phyloP scores from a whole-genome alignment of 108 stramenopile species.

The Seminavis robusta region DNA sequence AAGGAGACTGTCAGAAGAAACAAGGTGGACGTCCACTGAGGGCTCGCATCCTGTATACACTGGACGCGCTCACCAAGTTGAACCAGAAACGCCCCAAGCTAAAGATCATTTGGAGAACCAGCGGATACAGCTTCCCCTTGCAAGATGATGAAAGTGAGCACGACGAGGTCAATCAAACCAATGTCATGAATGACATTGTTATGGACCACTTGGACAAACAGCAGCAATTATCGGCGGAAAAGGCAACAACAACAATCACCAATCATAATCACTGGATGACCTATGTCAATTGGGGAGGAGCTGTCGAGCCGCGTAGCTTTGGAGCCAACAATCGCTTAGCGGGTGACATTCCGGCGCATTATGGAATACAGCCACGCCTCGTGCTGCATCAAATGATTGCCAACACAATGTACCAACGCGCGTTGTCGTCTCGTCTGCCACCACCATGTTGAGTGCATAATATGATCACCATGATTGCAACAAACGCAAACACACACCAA shows the following conservation, averaged over 20 bases:
- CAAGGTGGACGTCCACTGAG: too few species aligned
- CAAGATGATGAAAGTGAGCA: neutral
- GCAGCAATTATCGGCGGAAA: neutral
- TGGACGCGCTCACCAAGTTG: too few species aligned
- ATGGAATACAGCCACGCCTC: conserved; percentile 20
- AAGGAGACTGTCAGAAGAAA: too few species aligned
- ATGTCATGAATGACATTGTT: too few species aligned
- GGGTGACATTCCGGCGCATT: conserved; percentile 20
- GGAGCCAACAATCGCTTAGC: conserved; percentile 7
- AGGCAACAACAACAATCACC: too few species aligned
- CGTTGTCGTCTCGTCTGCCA: too few species aligned
- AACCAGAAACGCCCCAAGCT: neutral
- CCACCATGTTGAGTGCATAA: too few species aligned
- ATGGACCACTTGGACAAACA: neutral
- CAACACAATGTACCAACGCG: too few species aligned
- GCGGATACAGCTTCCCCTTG: neutral
- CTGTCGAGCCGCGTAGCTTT: conserved; percentile 2
- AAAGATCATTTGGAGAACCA: neutral
- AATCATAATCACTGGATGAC: neutral
- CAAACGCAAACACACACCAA: too few species aligned
- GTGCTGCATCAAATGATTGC: conserved; percentile 10
- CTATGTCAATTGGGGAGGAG: conserved; percentile 17
- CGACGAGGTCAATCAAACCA: neutral
- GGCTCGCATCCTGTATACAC: too few species aligned
- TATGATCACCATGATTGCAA: too few species aligned